Percentiles rank a stretch among this genome's conserved stretches.
phyloP scores from a whole-genome alignment of 169 alveolate species.

The Babesia ovis region DNA sequence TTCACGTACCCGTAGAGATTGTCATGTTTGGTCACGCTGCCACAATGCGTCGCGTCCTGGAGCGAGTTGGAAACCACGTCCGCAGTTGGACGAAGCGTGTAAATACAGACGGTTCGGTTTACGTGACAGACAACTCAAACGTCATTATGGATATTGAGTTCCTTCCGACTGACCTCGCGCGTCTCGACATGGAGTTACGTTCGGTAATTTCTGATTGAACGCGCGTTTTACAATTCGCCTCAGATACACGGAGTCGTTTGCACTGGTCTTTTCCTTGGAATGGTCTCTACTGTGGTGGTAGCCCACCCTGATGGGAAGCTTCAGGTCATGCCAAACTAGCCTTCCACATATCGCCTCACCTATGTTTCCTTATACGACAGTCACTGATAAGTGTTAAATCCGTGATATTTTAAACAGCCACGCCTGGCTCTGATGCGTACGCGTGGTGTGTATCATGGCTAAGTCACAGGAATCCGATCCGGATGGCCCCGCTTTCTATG shows the following conservation, averaged over 20 bases:
- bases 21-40: conserved; percentile 67
- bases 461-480: conserved; percentile 7
- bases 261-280: conserved; percentile 76
- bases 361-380: background rate
- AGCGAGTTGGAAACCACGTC: conserved; percentile 31
- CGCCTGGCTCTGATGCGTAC: background rate
- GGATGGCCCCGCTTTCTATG: conserved; percentile 24
- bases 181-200: conserved; percentile 43
- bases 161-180: conserved; percentile 52
- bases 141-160: conserved; percentile 73
- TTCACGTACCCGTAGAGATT: conserved; percentile 74
- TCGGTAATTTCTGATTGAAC: conserved; percentile 31
- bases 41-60: conserved; percentile 44
- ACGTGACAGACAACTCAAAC: conserved; percentile 70
- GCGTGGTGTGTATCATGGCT: conserved; percentile 16
- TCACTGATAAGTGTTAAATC: background rate
- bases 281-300: conserved; percentile 75
- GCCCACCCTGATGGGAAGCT: conserved; percentile 75
- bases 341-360: conserved; percentile 10
- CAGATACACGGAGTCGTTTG: conserved; percentile 83
- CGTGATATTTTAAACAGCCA: background rate
- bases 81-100: conserved; percentile 59
- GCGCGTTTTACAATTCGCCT: background rate
- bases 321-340: conserved; percentile 13
- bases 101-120: conserved; percentile 66